Base-by-base conservation (phyloP, 768 basidiomycete genomes). In the Auriscalpium vulgare region DNA sequence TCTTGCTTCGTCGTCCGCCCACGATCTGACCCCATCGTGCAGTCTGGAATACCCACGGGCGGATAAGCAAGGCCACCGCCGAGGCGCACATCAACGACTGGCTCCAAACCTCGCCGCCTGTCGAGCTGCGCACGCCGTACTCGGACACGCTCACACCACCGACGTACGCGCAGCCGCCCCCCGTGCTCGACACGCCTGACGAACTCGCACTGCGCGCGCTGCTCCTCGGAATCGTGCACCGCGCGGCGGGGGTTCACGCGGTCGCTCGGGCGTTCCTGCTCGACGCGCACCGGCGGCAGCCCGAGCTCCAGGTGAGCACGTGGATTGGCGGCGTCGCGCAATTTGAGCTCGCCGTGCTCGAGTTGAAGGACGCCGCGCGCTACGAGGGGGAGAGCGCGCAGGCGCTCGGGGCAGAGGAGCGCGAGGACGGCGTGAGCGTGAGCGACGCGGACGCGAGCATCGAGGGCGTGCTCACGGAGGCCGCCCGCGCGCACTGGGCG, bases 31-130 rank as follows among this genome's bases (percentile, higher is more conserved):
- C 4, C 29, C 29, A 29, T 29, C 29, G 4, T 29, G 13, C 54
- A 88, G 87, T 91, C 69, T 91, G 89, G 88, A 91, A 91, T 63
- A 84, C 77, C 0, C 84, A 89, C 64, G 67, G 78, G n/a, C 80
- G 86, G 4, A 77, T 88, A 46, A 72, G 75, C 8, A 69, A 73
- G 16, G 67, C 68, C 2, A 75, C 81, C 11, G 85, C 87, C 0
- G 65, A 77, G 58, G 76, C 75, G 0, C 86, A 88, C 57, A 81
- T 91, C 53, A 61, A 69, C n/a, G 78, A 80, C 35, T 75, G 84
- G 58, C 62, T 73, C 13, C 59, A 70, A 1, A 67, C 87, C 21
- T 74, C 79, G 1, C 85, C 86, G 0, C 68, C 71, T 1, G 62
- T 75, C 1, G 59, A 63, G 10, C 68, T 78, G 46, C 62, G 63